Conservation (phyloP, 495 filamentous ascomycete genomes). For the Cercophora newfieldiana region DNA sequence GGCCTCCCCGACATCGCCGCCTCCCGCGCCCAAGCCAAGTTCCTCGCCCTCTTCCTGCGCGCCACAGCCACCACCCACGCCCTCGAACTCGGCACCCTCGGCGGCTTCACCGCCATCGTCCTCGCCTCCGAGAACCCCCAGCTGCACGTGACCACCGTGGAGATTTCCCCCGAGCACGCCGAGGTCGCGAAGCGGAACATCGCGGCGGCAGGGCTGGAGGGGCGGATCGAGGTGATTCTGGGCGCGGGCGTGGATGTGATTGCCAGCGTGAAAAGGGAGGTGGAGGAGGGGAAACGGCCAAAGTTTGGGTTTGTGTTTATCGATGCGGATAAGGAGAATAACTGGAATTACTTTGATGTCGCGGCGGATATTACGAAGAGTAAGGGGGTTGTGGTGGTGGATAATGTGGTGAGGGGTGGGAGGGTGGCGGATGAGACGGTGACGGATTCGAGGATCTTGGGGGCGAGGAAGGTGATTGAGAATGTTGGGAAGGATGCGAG, state of each 20-base stretch:
- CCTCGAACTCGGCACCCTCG: constrained; percentile 56
- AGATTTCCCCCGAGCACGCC: constrained; percentile 40
- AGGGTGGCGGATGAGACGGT: constrained; percentile 23
- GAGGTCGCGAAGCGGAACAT: constrained; percentile 49
- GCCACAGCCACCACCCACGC: constrained; percentile 39
- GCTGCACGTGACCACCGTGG: constrained; percentile 48
- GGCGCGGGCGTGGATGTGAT: constrained; percentile 50
- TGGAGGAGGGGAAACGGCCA: constrained; percentile 47
- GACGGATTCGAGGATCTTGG: constrained; percentile 10
- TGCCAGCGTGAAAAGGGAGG: constrained; percentile 39
- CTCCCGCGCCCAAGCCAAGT: constrained; percentile 42
- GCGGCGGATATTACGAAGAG: constrained; percentile 41
- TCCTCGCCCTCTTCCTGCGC: constrained; percentile 43
- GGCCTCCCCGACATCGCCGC: constrained; percentile 41
- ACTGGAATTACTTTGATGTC: constrained; percentile 50
- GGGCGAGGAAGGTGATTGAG: constrained; percentile 41
- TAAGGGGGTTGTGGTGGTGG: constrained; percentile 45
- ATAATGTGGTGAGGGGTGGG: constrained; percentile 52
- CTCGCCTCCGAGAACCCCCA: constrained; percentile 41
- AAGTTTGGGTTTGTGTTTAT: constrained; percentile 54
- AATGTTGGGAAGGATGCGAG: constrained; percentile 45
- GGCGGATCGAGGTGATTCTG: constrained; percentile 43
- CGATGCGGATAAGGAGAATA: constrained; percentile 52
- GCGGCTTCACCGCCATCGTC: constrained; percentile 55
- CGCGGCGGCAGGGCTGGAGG: constrained; percentile 34